A percentile compares a stretch with the other conserved stretches of the same genome.
Evolutionary conservation across 2,329 filamentous ascomycete genomes (phyloP).

Genomic region (Chaetomiaceae sp.): DNA sequence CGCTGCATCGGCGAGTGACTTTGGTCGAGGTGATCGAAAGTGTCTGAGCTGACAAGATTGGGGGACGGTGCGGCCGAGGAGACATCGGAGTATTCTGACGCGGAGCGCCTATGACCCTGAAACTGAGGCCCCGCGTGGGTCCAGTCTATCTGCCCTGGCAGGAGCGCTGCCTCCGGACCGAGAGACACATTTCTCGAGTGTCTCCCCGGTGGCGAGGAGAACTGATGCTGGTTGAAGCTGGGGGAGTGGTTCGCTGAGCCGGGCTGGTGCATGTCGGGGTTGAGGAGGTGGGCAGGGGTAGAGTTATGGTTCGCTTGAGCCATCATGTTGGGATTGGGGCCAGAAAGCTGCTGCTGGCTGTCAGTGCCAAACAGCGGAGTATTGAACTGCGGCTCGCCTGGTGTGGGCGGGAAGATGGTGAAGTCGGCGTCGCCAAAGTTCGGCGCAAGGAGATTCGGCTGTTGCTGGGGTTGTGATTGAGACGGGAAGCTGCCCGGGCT

Average conservation of each 20-base stretch:
- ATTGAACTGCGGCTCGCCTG: conserved; percentile 54
- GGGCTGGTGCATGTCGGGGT: conserved; percentile 43
- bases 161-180: conserved; percentile 53
- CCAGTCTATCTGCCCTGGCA: conserved; percentile 54
- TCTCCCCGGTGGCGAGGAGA: conserved; percentile 43
- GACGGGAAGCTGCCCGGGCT: conserved; percentile 40
- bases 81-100: conserved; percentile 90
- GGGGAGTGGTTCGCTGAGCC: conserved; percentile 54
- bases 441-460: conserved; percentile 41
- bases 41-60: conserved; percentile 71
- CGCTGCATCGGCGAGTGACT: conserved; percentile 77
- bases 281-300: conserved; percentile 53
- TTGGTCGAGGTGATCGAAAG: conserved; percentile 67
- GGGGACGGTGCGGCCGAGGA: conserved; percentile 83
- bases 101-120: conserved; percentile 74
- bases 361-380: conserved; percentile 57
- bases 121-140: conserved; percentile 53
- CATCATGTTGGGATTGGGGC: conserved; percentile 50
- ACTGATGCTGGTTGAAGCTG: conserved; percentile 53
- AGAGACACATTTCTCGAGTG: conserved; percentile 56
- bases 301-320: conserved; percentile 53
- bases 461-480: conserved; percentile 28
- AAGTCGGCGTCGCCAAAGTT: conserved; percentile 56
- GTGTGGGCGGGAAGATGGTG: conserved; percentile 57
- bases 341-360: conserved; percentile 44